Conservation (phyloP, 345 rosid genomes). For the Carallia pectinifolia region DNA sequence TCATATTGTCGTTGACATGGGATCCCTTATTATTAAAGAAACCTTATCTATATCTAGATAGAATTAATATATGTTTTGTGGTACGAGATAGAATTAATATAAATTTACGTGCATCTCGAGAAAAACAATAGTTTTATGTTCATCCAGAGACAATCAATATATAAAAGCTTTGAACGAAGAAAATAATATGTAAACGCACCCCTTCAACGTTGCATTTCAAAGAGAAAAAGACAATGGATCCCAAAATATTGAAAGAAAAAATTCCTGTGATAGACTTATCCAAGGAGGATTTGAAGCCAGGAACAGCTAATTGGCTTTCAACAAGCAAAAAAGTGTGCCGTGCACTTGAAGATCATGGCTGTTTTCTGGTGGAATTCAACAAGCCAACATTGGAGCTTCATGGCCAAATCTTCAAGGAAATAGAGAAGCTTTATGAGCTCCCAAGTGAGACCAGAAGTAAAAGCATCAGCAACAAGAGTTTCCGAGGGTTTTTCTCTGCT, state of each 20-base stretch:
- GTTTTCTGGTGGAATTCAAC: background rate
- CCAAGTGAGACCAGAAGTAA: background rate
- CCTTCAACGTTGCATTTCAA: background rate
- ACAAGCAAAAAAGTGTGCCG: background rate
- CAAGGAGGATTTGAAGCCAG: background rate
- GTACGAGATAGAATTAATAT: too few species aligned
- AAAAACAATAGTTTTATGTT: too few species aligned
- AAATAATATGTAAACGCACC: too few species aligned
- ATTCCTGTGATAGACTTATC: background rate
- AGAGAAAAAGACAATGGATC: background rate
- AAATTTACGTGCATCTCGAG: too few species aligned
- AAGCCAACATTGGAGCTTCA: background rate
- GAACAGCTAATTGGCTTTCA: background rate
- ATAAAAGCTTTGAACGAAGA: too few species aligned
- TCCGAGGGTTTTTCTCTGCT: background rate
- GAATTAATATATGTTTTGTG: too few species aligned
- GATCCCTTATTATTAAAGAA: too few species aligned
- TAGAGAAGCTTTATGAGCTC: background rate
- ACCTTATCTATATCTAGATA: too few species aligned
- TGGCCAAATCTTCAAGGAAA: background rate
- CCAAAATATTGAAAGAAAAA: background rate
- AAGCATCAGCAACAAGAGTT: background rate
- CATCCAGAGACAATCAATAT: too few species aligned
- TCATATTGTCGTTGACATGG: too few species aligned
- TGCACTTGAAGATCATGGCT: background rate